Conservation (phyloP, 441 rosid genomes). For the California macrophylla region DNA sequence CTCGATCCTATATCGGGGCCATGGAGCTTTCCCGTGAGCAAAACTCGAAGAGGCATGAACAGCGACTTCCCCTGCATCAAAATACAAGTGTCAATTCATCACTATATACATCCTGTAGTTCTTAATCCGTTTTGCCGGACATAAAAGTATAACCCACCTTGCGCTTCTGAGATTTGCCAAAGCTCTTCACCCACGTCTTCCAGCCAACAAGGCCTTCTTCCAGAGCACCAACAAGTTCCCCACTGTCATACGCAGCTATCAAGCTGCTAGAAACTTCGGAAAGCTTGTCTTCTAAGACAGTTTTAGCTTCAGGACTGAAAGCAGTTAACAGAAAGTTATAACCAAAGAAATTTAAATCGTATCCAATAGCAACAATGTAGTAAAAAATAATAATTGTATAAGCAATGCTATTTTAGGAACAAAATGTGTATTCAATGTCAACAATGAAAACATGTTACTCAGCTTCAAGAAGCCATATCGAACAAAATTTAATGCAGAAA, state of each 20-base stretch:
- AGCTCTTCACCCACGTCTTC: conserved; percentile 90
- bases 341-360: background rate
- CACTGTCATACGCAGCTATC: conserved; percentile 71
- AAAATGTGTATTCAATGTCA: background rate
- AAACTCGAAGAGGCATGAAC: conserved; percentile 79
- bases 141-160: conserved; percentile 38
- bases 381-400: too few species aligned
- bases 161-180: conserved; percentile 68
- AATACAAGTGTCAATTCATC: background rate
- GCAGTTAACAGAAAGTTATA: conserved; percentile 8
- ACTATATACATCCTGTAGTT: too few species aligned
- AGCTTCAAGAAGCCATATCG: background rate
- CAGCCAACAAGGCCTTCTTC: conserved; percentile 71
- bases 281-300: conserved; percentile 58
- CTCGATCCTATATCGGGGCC: conserved; percentile 80
- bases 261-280: conserved; percentile 59
- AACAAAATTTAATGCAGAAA: background rate
- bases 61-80: conserved; percentile 71
- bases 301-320: conserved; percentile 61
- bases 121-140: background rate
- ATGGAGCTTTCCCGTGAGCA: conserved; percentile 77
- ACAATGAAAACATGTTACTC: background rate
- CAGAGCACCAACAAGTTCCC: conserved; percentile 53
- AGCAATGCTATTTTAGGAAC: background rate
- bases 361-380: too few species aligned